phyloP scores from a whole-genome alignment of 1,139 yeast species.

The Saccharomycopsis hybrid region DNA sequence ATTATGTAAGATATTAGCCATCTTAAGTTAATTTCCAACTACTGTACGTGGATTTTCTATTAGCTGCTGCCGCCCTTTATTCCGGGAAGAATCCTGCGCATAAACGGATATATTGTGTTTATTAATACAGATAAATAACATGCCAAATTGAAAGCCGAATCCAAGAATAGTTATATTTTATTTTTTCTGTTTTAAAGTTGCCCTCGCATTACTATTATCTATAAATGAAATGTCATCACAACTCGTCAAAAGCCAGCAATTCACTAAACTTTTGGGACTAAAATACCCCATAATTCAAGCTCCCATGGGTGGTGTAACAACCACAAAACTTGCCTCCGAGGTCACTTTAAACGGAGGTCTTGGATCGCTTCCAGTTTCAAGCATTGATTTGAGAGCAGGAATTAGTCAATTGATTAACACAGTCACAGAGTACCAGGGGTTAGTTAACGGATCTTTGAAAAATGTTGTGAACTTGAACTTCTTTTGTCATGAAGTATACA shows the following conservation, averaged over 20 bases:
- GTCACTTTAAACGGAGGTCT: slow-evolving; percentile 38
- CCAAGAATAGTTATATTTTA: no score
- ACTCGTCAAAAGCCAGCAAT: slow-evolving; percentile 2
- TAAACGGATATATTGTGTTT: no score
- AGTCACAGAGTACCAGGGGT: slow-evolving; percentile 15
- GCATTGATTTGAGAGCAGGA: slow-evolving; percentile 26
- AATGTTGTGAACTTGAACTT: slow-evolving; percentile 47
- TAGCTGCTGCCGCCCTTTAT: no score
- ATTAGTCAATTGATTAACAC: slow-evolving; percentile 17
- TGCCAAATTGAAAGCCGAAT: no score
- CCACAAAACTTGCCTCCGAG: slow-evolving; percentile 36
- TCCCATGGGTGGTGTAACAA: slow-evolving; percentile 50
- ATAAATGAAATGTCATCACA: no score
- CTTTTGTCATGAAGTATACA: slow-evolving; percentile 35
- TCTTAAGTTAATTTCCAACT: no score
- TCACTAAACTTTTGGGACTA: slow-evolving; percentile 25
- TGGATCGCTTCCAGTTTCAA: slow-evolving; percentile 41
- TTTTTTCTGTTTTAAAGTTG: no score
- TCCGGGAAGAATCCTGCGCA: no score
- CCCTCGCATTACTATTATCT: no score
- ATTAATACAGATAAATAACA: no score
- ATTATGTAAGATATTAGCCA: no score
- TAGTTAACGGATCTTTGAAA: slow-evolving; percentile 3
- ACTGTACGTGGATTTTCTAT: no score
- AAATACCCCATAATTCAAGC: slow-evolving; percentile 41